Evolutionary conservation across 2,329 filamentous ascomycete genomes (phyloP), one percentile per base, ranked within the genome.

Genomic region (Aureobasidium zeae): DNA sequence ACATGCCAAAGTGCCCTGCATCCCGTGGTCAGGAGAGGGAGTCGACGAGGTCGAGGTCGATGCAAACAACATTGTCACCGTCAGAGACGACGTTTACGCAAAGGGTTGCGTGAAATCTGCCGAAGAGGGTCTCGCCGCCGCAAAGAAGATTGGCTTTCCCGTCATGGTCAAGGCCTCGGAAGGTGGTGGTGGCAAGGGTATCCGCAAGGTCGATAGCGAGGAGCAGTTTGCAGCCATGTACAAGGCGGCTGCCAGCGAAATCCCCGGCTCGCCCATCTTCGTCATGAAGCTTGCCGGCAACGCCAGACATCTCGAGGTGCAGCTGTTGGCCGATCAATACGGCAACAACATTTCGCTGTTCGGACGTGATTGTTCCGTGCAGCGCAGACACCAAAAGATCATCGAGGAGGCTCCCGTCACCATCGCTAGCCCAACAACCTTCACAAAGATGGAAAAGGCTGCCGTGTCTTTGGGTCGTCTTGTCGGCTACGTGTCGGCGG

Each of bases 111-210:
- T 94, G 35, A 77, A 77, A 60, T 87, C 84, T 16, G 87, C 86
- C 66, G 72, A 94, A 65, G 87, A 98, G 67, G 91, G 89, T 67
- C 76, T 98, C 38, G 70, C 77, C 59, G 87, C 83, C 60, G 91
- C 91, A 48, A 79, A 77, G 63, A 76, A 86, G 59, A 98, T 98
- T 63, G 91, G 91, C 53, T 98, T 98, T 71, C 91, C 91, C 12
- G 84, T 98, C 72, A 98, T 98, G 91, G 86, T 98, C 65, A 98
- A 98, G 74, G 91, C 91, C n/a, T 96, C 91, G 2, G 91, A 98
- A 72, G 91, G 91, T 69, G 91, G 91, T 70, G 91, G 91, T 70
- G 91, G 91, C 63, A 98, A 98, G 73, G 91, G 91, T 75, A 98
- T 98, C 62, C 86, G 93, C 63, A 95, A 96, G 70, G 91, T 91